Evolutionary conservation across 345 rosid species (phyloP).

Genomic region (Populus ilicifolia): DNA sequence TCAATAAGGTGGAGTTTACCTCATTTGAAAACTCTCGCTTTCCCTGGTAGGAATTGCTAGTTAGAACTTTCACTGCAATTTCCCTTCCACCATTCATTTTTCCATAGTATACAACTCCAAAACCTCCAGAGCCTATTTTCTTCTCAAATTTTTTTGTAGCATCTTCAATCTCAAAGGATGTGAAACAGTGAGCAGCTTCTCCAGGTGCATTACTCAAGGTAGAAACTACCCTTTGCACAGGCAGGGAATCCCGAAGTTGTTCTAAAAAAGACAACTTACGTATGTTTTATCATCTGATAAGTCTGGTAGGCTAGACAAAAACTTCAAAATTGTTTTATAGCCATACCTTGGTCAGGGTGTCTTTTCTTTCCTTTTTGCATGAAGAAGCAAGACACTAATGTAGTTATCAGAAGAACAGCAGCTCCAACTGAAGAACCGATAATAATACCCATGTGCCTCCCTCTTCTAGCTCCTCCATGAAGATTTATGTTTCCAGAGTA

Average conservation of each 20-base stretch:
- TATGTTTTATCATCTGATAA: conserved; percentile 7
- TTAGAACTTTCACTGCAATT: conserved; percentile 88
- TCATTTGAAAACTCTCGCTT: conserved; percentile 91
- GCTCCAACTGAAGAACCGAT: conserved; percentile 78
- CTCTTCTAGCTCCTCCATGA: conserved; percentile 36
- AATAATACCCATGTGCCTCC: conserved; percentile 45
- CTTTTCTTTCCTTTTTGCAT: conserved; percentile 55
- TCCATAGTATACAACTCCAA: conserved; percentile 91
- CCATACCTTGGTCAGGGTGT: conserved; percentile 39
- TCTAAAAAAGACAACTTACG: conserved; percentile 34
- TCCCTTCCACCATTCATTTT: conserved; percentile 79
- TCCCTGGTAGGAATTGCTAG: conserved; percentile 81
- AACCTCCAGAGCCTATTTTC: conserved; percentile 97
- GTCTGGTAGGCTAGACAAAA: background rate
- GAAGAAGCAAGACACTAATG: conserved; percentile 49
- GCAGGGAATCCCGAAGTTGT: conserved; percentile 37
- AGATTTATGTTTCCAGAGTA: conserved; percentile 68
- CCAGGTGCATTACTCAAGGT: conserved; percentile 59
- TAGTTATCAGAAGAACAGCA: conserved; percentile 56
- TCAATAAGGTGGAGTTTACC: conserved; percentile 39
- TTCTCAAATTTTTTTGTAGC: conserved; percentile 72
- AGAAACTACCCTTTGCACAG: conserved; percentile 51
- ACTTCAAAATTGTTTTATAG: conserved; percentile 5
- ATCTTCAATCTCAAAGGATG: conserved; percentile 65
- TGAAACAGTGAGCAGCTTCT: conserved; percentile 82